Base-by-base conservation (phyloP, 495 filamentous ascomycete species). In the Talaromyces wortmannii region DNA sequence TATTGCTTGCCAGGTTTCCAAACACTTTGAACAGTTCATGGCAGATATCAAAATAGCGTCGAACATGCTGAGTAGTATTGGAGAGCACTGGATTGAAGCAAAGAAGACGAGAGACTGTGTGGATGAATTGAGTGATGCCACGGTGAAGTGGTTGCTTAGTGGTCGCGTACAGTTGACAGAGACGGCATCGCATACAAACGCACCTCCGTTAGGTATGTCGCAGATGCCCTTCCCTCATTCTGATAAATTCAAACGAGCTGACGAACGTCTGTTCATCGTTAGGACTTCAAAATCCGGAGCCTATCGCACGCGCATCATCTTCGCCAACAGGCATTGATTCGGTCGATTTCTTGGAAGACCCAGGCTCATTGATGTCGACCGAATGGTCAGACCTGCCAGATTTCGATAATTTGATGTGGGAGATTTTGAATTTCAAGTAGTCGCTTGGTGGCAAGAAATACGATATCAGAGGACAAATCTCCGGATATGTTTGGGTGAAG, bases 11-110 rank as follows among this genome's bases (percentile, higher is more conserved):
- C 64, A 63, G 7, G 53, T 72, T 16, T 67, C 67, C n/a, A 64
- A 40, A 40, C 8, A 13, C 13, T 40, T 76, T 31, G 67, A 73
- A 12, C 69, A 70, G 11, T 56, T 78, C 7, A 66, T 69, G 3
- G 57, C 62, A 3, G 67, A 73, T 47, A 61, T 71, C n/a, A 62
- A 64, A 31, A 66, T 65, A n/a, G 60, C 67, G 18, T 59, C 69
- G 51, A 72, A 69, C 33, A 68, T 78, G 15, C 67, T 78, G 11
- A 76, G 74, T 56, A 72, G 73, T 18, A 71, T 75, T 16, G 75
- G 72, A 8, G 74, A 78, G 30, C 66, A 77, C 57, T 78, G 74
- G 73, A 55, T 61, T 5, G 72, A 73, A 51, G 74, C 75, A 10
- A 69, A 68, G 48, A 53, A 72, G 33, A 73, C 72, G 2, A 63